These are phyloP conservation scores for Thecaphora frezii DNA, from an alignment of 1,284 basidiomycete species.

Conservation along the genomic window DNA sequence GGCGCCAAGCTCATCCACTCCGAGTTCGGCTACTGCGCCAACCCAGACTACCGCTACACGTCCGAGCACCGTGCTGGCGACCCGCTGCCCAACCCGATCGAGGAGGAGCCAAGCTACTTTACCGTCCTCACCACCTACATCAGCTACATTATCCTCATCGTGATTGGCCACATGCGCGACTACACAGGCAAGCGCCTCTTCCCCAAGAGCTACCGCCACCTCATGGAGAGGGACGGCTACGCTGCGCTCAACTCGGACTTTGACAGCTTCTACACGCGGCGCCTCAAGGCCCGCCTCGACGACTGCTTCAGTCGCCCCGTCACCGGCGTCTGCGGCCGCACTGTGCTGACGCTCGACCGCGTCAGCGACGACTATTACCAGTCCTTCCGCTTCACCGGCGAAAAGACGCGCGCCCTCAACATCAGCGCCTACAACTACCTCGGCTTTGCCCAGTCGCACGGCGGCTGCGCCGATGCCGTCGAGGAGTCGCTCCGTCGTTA, in stretches of 20 bases:
- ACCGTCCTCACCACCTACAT: constrained; percentile 89
- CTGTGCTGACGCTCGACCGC: constrained; percentile 84
- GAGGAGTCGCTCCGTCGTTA: constrained; percentile 63
- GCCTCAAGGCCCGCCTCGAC: constrained; percentile 89
- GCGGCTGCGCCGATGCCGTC: constrained; percentile 89
- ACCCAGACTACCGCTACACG: constrained; percentile 70
- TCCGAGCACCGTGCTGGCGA: constrained; percentile 65
- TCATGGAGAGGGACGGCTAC: constrained; percentile 64
- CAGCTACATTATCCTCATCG: constrained; percentile 64
- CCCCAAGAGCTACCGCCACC: constrained; percentile 73
- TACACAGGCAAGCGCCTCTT: constrained; percentile 87
- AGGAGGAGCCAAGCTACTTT: constrained; percentile 77
- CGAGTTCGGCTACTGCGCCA: constrained; percentile 81
- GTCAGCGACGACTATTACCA: constrained; percentile 79
- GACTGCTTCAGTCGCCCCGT: constrained; percentile 93
- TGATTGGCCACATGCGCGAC: constrained; percentile 88
- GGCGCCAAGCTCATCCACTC: constrained; percentile 65
- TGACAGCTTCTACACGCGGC: constrained; percentile 97
- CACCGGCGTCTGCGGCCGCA: constrained; percentile 92
- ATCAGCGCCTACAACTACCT: constrained; percentile 99
- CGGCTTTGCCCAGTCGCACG: constrained; percentile 90
- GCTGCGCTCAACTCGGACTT: constrained; percentile 97
- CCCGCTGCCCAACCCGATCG: constrained; percentile 61
- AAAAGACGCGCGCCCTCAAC: constrained; percentile 83
- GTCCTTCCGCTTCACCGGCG: constrained; percentile 77